phyloP scores from a whole-genome alignment of 139 green algal genomes.

The Micractinium sp. region DNA sequence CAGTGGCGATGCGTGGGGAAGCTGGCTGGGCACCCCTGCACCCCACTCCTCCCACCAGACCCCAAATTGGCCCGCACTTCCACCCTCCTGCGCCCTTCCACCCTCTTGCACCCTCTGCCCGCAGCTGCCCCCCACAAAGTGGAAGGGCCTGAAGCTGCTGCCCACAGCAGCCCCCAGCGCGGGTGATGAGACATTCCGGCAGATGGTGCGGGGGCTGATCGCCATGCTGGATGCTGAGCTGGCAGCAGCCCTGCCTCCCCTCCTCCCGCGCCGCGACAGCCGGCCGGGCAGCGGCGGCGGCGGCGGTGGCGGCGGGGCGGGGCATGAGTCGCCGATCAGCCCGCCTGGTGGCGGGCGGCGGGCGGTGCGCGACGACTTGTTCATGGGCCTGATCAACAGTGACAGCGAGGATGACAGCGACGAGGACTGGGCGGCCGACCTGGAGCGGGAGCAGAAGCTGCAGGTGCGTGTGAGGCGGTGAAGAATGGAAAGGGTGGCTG shows the following conservation, averaged over 20 bases:
- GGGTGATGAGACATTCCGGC: constrained; percentile 9
- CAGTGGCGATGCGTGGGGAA: background rate
- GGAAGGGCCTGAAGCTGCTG: constrained; percentile 50
- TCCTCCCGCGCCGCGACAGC: background rate
- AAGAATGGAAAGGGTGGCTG: background rate
- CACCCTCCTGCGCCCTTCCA: too few relatives aligned
- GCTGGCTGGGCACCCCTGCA: too few relatives aligned
- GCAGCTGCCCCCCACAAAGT: constrained; percentile 48
- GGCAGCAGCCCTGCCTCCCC: constrained; percentile 24
- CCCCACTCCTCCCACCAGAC: too few relatives aligned
- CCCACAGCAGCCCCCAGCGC: constrained; percentile 31
- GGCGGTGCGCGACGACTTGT: constrained; percentile 35
- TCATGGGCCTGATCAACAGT: constrained; percentile 37
- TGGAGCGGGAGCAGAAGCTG: constrained; percentile 30
- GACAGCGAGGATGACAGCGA: constrained; percentile 32
- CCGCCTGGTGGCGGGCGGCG: background rate
- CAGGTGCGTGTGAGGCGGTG: background rate
- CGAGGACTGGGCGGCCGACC: constrained; percentile 22
- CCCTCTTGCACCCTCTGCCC: background rate
- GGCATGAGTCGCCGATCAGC: background rate
- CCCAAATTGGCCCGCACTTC: too few relatives aligned
- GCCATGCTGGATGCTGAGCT: constrained; percentile 45
- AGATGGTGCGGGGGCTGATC: constrained; percentile 33
- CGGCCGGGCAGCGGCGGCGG: background rate
- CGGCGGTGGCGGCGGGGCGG: background rate